Base-by-base conservation (phyloP, 2,329 filamentous ascomycete species). In the Chaetomium strumarium region DNA sequence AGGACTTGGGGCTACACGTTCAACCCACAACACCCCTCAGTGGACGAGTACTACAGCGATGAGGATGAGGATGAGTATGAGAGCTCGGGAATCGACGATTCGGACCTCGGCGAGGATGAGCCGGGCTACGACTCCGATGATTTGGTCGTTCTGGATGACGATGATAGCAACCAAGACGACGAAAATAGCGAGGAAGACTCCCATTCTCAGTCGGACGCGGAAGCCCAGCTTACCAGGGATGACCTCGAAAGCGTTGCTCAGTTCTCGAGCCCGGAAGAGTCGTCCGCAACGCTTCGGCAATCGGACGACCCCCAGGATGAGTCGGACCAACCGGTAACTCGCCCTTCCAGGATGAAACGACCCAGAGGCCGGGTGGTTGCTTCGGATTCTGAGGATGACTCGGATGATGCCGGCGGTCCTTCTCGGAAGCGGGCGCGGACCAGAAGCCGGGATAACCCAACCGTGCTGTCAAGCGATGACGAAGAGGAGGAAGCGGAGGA, bases 41-140 rank as follows among this genome's bases (percentile, higher is more conserved):
- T n/a, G n/a, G n/a, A n/a, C n/a, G n/a, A 7, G 24, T 24, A 24
- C 12, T 50, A 39, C 12, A 34, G 41, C 2, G 52, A 45, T 2
- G 43, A 52, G 13, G 31, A 42, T 12, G 51, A 16, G 4, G 46
- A 60, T 30, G 57, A 57, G 38, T 58, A 59, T 20, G 60, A 61
- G 31, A 60, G 58, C 50, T 52, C 55, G 29, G 59, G 59, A 12
- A 56, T 53, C 13, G 59, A 59, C 34, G 59, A 57, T 17, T 57
- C 51, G 0, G 47, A 52, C 3, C 49, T 58, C 20, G 46, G 45
- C 46, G 59, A 61, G 12, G 47, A 50, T 37, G 34, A 16, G 14
- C 14, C 34, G 7, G 41, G 24, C 6, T n/a, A 14, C 13, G 49
- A 46, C 24, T 43, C 44, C 14, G 53, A 57, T 30, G 58, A 57